Evolutionary conservation across 768 basidiomycete genomes (phyloP).

Genomic region (Auricularia sp.): DNA sequence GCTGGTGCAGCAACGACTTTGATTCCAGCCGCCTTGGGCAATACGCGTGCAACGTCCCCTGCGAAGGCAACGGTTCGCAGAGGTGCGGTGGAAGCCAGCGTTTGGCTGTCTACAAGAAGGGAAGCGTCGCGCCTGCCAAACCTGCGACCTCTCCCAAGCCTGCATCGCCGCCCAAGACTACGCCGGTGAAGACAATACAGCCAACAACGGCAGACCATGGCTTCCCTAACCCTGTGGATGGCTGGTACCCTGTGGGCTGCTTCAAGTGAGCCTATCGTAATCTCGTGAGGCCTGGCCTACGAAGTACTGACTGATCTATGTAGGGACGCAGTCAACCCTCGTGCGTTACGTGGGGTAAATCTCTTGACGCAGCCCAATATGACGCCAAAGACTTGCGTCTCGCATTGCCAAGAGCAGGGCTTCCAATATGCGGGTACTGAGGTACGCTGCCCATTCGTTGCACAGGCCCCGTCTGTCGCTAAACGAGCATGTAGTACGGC

Average conservation of each 20-base stretch:
- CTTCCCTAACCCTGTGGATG: background rate
- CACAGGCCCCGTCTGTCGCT: background rate
- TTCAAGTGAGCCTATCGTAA: background rate
- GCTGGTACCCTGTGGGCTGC: background rate
- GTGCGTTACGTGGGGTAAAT: background rate
- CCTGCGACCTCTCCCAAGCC: background rate
- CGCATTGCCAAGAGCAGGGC: background rate
- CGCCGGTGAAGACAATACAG: background rate
- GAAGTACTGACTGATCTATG: no score
- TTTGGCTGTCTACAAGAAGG: background rate
- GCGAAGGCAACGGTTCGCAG: background rate
- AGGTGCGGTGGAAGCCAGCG: background rate
- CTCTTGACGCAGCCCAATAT: background rate
- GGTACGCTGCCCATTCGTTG: background rate
- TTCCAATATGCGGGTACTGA: background rate
- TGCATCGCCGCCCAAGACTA: background rate
- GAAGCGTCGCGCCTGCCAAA: background rate
- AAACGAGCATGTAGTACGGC: background rate
- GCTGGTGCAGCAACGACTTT: background rate
- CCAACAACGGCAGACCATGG: background rate
- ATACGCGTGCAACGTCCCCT: background rate
- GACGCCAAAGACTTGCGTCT: background rate
- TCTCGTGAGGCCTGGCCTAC: no score
- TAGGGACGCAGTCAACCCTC: background rate
- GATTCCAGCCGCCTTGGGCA: background rate